Conservation (phyloP, 495 filamentous ascomycete genomes). For the Pyronema domesticum region DNA sequence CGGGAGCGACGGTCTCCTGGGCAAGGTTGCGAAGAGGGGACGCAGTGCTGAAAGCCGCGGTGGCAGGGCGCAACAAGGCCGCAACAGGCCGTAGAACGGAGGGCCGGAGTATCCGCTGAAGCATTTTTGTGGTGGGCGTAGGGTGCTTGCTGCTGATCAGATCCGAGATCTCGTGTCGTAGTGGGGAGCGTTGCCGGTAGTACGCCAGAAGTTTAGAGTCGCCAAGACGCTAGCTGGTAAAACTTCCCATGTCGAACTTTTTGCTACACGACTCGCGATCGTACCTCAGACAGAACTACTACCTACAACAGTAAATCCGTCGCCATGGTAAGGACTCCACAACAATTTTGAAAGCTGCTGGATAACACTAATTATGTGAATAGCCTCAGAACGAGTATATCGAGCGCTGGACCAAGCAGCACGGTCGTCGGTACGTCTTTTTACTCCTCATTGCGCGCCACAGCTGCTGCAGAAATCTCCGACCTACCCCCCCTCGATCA, state of each 20-base stretch:
- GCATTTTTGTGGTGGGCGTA: not conserved
- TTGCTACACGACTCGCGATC: not conserved
- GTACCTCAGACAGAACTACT: not conserved
- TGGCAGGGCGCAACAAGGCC: not conserved
- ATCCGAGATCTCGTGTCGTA: not conserved
- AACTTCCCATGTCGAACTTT: not conserved
- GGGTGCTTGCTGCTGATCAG: not conserved
- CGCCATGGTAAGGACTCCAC: not conserved
- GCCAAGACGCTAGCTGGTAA: not conserved
- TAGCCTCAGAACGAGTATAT: constrained; percentile 34
- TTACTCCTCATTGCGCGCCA: not conserved
- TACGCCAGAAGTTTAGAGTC: no score
- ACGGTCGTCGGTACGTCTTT: constrained; percentile 42
- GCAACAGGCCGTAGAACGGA: not conserved
- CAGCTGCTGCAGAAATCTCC: no score
- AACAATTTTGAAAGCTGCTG: no score
- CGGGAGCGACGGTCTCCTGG: not conserved
- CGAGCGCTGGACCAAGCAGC: constrained; percentile 67
- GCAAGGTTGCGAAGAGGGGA: not conserved
- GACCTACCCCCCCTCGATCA: not conserved
- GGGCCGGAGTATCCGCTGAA: constrained; percentile 2
- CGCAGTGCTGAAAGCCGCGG: not conserved
- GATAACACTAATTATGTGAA: not conserved
- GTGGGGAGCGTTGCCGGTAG: no score
- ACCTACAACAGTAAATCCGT: not conserved